Percentiles rank a stretch among this genome's conserved stretches.
Evolutionary conservation across 345 rosid species (phyloP).

Genomic region (Heritiera littoralis): DNA sequence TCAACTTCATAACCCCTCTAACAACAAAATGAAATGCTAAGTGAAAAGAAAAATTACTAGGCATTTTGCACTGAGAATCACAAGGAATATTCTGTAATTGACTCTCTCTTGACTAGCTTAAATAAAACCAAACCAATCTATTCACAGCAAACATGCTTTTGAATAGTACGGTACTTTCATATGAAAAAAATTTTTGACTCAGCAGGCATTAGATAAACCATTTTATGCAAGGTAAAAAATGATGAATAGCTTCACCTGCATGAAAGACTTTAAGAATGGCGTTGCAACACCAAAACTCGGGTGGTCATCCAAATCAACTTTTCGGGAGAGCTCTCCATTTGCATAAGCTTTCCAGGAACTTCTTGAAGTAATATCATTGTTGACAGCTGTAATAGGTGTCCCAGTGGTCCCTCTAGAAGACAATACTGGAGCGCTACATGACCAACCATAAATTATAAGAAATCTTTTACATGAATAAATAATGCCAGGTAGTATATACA

Average conservation of each 20-base stretch:
- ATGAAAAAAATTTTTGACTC: neutral
- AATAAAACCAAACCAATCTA: slow-evolving; percentile 2
- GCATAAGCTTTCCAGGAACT: slow-evolving; percentile 65
- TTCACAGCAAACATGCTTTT: neutral
- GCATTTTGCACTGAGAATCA: neutral
- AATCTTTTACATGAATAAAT: neutral
- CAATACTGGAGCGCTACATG: slow-evolving; percentile 76
- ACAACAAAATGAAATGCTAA: slow-evolving; percentile 1
- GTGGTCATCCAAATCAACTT: slow-evolving; percentile 62
- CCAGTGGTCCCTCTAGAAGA: slow-evolving; percentile 70
- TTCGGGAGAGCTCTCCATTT: slow-evolving; percentile 67
- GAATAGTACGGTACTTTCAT: neutral
- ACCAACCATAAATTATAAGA: slow-evolving; percentile 3
- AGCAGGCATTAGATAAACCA: neutral
- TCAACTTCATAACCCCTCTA: neutral
- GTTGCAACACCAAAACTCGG: slow-evolving; percentile 78
- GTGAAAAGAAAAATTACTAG: neutral
- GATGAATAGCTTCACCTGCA: slow-evolving; percentile 60
- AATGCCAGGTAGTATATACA: neutral
- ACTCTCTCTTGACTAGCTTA: neutral
- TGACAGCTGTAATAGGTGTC: slow-evolving; percentile 49
- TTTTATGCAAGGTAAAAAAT: neutral
- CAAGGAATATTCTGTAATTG: neutral
- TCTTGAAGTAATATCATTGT: slow-evolving; percentile 57
- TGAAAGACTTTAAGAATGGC: slow-evolving; percentile 87